These are phyloP conservation scores for Gamarada debralockiae DNA, from an alignment of 495 filamentous ascomycete genomes.

Conservation along the genomic window DNA sequence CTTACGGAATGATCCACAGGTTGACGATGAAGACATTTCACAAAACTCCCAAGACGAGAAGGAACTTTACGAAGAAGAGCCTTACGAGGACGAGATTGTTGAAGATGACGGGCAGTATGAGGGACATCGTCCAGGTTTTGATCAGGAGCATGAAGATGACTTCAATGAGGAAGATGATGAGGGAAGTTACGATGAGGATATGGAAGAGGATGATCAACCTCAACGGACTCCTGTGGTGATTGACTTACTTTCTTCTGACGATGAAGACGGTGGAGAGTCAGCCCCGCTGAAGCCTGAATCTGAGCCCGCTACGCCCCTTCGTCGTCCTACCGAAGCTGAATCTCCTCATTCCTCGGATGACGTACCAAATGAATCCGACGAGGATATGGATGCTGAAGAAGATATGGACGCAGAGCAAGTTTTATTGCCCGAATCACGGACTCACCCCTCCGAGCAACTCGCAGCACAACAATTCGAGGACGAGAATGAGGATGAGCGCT, in stretches of 20 bases:
- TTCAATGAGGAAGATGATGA: slow-evolving; percentile 13
- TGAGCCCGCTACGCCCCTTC: not conserved
- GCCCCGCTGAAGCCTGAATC: slow-evolving; percentile 10
- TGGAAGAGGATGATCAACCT: slow-evolving; percentile 6
- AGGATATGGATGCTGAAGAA: slow-evolving; percentile 7
- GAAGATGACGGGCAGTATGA: not conserved
- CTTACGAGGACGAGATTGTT: not conserved
- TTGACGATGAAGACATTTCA: not conserved
- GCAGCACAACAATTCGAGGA: not conserved
- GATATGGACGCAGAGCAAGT: not conserved
- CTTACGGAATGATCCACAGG: not conserved
- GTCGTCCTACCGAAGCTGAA: slow-evolving; percentile 6
- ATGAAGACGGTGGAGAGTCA: slow-evolving; percentile 28
- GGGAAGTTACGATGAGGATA: slow-evolving; percentile 1
- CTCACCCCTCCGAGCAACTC: not conserved
- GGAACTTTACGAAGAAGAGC: not conserved
- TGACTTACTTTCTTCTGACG: slow-evolving; percentile 33
- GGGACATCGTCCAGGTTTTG: not conserved
- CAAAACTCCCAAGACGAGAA: not conserved
- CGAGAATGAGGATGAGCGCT: not conserved
- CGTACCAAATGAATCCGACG: slow-evolving; percentile 11
- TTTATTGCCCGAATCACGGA: not conserved
- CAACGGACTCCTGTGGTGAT: slow-evolving; percentile 30
- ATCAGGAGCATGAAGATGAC: slow-evolving; percentile 4
- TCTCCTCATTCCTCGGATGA: not conserved